Conservation (phyloP, 2,329 filamentous ascomycete species). For the Ascochyta pisi region DNA sequence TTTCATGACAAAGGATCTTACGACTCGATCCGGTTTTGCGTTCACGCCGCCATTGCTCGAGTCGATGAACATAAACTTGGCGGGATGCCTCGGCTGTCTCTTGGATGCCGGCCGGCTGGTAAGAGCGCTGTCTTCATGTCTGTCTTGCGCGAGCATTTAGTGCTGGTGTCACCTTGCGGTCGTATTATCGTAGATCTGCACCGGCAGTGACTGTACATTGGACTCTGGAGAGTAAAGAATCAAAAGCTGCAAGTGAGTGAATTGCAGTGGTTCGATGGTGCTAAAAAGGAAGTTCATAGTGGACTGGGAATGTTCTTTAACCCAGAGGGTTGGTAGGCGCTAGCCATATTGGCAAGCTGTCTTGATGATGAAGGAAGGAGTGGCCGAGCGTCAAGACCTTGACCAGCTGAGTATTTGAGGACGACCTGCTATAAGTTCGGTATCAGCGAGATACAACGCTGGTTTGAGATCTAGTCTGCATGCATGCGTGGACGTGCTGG, state of each 20-base stretch:
- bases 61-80: conserved; percentile 47
- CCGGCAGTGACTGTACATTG: conserved; percentile 10
- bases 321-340: conserved; percentile 11
- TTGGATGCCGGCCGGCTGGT: conserved; percentile 3
- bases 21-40: conserved; percentile 40
- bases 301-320: conserved; percentile 25
- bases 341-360: conserved; percentile 18
- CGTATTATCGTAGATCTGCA: conserved; percentile 9
- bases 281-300: conserved; percentile 21
- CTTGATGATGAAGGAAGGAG: conserved; percentile 22
- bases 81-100: conserved; percentile 24
- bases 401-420: conserved; percentile 15
- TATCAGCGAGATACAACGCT: conserved; percentile 14
- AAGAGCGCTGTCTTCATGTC: neutral
- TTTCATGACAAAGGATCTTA: conserved; percentile 49
- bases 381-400: conserved; percentile 26
- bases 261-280: conserved; percentile 12
- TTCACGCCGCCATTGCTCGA: conserved; percentile 38
- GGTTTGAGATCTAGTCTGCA: conserved; percentile 15
- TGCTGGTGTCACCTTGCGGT: conserved; percentile 8
- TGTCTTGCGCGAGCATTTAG: conserved; percentile 22
- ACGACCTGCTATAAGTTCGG: conserved; percentile 14
- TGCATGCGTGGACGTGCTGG: conserved; percentile 10
- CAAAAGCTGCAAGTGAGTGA: conserved; percentile 6
- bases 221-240: conserved; percentile 4